Evolutionary conservation across 306 rosid species (phyloP).

Genomic region (Sicyos edulis): DNA sequence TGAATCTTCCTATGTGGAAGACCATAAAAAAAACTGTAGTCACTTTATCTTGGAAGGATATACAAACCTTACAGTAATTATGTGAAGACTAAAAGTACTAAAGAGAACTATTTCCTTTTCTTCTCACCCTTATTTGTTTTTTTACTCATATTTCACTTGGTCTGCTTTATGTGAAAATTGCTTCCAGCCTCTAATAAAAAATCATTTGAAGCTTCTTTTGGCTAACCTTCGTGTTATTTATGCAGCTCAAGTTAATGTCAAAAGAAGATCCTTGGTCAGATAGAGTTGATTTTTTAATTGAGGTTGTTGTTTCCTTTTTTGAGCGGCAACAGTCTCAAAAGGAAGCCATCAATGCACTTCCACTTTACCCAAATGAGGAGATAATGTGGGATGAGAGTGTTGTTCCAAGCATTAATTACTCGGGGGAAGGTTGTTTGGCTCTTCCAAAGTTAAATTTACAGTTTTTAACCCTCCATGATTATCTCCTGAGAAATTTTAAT

Average conservation of each 20-base stretch:
- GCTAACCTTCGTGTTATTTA: constrained; percentile 25
- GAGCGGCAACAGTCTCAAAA: constrained; percentile 96
- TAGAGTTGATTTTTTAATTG: constrained; percentile 87
- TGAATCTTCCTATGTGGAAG: no score
- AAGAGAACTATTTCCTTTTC: neutral
- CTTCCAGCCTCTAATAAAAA: constrained; percentile 1
- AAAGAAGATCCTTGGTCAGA: constrained; percentile 90
- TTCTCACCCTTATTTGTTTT: neutral
- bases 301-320: constrained; percentile 86
- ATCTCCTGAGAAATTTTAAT: constrained; percentile 87
- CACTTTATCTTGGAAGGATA: neutral
- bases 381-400: constrained; percentile 99
- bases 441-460: constrained; percentile 92
- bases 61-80: neutral
- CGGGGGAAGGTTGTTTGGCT: constrained; percentile 99
- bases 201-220: neutral
- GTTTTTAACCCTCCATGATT: constrained; percentile 96
- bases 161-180: constrained; percentile 1
- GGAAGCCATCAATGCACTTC: constrained; percentile 96
- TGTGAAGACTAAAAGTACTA: neutral
- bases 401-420: constrained; percentile 95
- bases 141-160: neutral
- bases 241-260: constrained; percentile 88
- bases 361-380: constrained; percentile 91
- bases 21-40: neutral